Evolutionary conservation across 768 basidiomycete genomes (phyloP), one percentile per base, ranked within the genome.

Genomic region (Macrolepiota dolichaula): DNA sequence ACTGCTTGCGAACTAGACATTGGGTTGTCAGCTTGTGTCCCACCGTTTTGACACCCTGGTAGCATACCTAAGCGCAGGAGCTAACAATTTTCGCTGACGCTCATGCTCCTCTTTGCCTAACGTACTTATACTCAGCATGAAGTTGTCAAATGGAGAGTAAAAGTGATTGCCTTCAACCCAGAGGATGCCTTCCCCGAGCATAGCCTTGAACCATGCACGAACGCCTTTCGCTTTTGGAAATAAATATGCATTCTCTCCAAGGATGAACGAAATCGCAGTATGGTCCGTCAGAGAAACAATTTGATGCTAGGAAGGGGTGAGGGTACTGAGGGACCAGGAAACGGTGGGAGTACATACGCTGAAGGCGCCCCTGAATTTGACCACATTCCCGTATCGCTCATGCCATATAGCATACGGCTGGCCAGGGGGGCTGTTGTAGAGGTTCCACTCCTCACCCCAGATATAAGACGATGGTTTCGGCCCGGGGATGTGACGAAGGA

Each of bases 171-270:
- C 86, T 81, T 88, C 86, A 11, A 24, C 29, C 29, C 29, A 32
- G 29, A 87, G 80, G 59, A 88, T 82, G 22, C 86, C 85, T 70
- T 86, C 79, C 12, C 86, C 86, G 5, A 86, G 74, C 1, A 85
- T 79, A 35, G 80, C 80, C 77, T 32, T 77, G 66, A 87, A 87
- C 86, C 86, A 88, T 15, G 79, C 80, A 62, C 86, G 78, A 19
- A 86, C 85, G 24, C 86, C 86, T 51, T 75, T 70, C 9, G 86
- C 83, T 69, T 87, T 87, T 86, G 86, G 64, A 87, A 87, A 87
- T 7, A 32, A 32, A 32, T 32, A 32, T 0, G 79, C 76, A 12
- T 76, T 79, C 65, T 85, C 82, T 29, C 79, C 79, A 1, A 87
- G 71, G 57, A 87, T 84, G 58, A 80, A 84, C 2, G 72, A 71